phyloP scores from a whole-genome alignment of 805 yeast genomes.

The Ogataea saltuana region DNA sequence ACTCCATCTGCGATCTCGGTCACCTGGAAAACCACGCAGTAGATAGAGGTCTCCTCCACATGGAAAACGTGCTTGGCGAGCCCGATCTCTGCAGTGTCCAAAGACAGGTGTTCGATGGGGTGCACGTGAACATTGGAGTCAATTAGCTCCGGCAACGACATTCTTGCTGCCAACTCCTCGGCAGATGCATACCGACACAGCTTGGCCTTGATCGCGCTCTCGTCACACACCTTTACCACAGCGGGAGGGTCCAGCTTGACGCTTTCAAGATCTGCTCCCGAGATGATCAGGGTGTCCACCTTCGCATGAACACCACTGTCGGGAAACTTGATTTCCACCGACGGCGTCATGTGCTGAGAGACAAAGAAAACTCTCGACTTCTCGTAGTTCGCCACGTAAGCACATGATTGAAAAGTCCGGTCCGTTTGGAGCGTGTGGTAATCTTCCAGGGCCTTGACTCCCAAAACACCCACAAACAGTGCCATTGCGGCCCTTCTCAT shows the following conservation, averaged over 20 bases:
- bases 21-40: slow-evolving; percentile 30
- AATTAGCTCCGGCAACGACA: slow-evolving; percentile 23
- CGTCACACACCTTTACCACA: slow-evolving; percentile 35
- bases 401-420: slow-evolving; percentile 33
- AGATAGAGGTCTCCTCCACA: slow-evolving; percentile 25
- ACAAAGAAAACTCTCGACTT: slow-evolving; percentile 17
- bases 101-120: slow-evolving; percentile 22
- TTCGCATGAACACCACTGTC: slow-evolving; percentile 9
- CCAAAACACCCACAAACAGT: slow-evolving; percentile 5
- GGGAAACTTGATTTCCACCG: slow-evolving; percentile 23
- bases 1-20: slow-evolving; percentile 15
- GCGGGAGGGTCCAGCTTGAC: slow-evolving; percentile 28
- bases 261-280: slow-evolving; percentile 28
- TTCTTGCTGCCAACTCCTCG: slow-evolving; percentile 13
- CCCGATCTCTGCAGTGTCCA: slow-evolving; percentile 9
- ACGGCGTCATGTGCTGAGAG: slow-evolving; percentile 22
- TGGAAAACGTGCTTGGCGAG: slow-evolving; percentile 16
- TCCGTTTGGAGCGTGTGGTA: slow-evolving; percentile 21
- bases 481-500: background rate
- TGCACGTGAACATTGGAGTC: slow-evolving; percentile 14
- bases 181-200: slow-evolving; percentile 25
- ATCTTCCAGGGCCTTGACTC: slow-evolving; percentile 25
- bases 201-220: slow-evolving; percentile 23
- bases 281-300: slow-evolving; percentile 27
- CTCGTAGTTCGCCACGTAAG: slow-evolving; percentile 32